phyloP scores from a whole-genome alignment of 139 green algal species.

The Desmodesmus armatus region DNA sequence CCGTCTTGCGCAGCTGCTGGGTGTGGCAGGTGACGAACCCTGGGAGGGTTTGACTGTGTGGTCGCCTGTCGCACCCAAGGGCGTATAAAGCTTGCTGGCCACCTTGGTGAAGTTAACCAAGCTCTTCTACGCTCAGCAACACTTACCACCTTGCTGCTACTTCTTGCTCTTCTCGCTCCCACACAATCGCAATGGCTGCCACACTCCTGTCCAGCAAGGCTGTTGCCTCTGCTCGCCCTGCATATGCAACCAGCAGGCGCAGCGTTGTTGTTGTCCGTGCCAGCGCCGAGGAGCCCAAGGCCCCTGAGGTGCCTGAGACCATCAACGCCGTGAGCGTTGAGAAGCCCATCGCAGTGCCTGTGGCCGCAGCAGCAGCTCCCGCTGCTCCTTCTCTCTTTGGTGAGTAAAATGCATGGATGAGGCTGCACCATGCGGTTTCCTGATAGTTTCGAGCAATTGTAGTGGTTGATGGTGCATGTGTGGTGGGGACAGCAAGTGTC shows the following conservation, averaged over 20 bases:
- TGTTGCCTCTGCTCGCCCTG: not conserved
- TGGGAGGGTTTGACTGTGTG: too few species aligned
- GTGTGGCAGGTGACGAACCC: not conserved
- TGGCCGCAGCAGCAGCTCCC: not conserved
- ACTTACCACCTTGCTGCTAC: too few species aligned
- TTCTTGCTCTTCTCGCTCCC: too few species aligned
- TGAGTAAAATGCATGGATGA: not conserved
- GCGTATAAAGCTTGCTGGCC: too few species aligned
- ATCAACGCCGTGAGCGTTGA: not conserved
- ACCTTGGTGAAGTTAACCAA: too few species aligned
- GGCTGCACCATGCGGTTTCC: not conserved
- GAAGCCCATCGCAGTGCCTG: not conserved
- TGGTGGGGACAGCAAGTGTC: not conserved
- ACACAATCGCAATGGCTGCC: not conserved
- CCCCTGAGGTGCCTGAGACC: not conserved
- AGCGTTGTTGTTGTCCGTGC: constrained; percentile 11
- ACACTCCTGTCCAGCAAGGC: constrained; percentile 11
- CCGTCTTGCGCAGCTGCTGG: too few species aligned
- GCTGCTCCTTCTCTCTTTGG: not conserved
- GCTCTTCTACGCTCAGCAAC: not conserved
- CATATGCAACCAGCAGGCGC: constrained; percentile 21
- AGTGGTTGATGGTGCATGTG: not conserved
- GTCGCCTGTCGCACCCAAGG: too few species aligned
- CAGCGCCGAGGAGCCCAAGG: not conserved
- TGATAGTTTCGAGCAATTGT: not conserved